These are phyloP conservation scores for Mrakiaceae sp. DNA, from an alignment of 1,284 basidiomycete species.

Conservation along the genomic window DNA sequence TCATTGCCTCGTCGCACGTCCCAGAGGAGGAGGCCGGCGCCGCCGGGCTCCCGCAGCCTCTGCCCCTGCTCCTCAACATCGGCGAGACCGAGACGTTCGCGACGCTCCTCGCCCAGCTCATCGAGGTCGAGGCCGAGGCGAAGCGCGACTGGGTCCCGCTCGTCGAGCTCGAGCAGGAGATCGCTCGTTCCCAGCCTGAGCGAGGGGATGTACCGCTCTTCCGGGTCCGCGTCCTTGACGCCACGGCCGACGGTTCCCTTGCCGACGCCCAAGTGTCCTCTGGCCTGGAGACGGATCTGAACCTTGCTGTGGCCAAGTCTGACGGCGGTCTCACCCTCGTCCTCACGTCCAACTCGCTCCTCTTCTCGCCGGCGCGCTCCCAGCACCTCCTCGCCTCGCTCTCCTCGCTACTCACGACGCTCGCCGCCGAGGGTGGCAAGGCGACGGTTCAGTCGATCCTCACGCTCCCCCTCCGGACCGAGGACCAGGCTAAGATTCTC, in stretches of 20 bases:
- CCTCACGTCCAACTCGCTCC: conserved; percentile 84
- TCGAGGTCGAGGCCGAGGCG: conserved; percentile 67
- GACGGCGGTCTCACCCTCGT: conserved; percentile 53
- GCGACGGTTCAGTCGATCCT: conserved; percentile 49
- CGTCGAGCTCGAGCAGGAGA: conserved; percentile 61
- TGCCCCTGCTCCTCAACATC: conserved; percentile 73
- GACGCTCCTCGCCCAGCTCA: conserved; percentile 56
- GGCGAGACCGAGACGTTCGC: conserved; percentile 85
- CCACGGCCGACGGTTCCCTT: conserved; percentile 27
- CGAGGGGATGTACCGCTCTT: conserved; percentile 55
- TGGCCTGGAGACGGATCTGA: conserved; percentile 76
- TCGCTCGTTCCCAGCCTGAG: conserved; percentile 44
- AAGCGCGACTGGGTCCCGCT: conserved; percentile 74
- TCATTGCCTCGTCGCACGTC: conserved; percentile 61
- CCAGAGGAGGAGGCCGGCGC: neutral
- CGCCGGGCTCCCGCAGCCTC: conserved; percentile 43
- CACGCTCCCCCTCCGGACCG: conserved; percentile 67
- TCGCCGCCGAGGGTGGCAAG: conserved; percentile 30
- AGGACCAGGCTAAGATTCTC: conserved; percentile 55
- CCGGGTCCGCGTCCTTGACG: conserved; percentile 92
- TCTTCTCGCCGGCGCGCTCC: conserved; percentile 76
- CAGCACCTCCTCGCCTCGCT: conserved; percentile 76
- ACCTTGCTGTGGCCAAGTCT: conserved; percentile 38
- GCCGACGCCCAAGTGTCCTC: neutral
- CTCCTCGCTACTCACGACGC: conserved; percentile 58